These are phyloP conservation scores for Saksenaea vasiformis DNA, from an alignment of 371 early-diverging fungal species.

Conservation along the genomic window DNA sequence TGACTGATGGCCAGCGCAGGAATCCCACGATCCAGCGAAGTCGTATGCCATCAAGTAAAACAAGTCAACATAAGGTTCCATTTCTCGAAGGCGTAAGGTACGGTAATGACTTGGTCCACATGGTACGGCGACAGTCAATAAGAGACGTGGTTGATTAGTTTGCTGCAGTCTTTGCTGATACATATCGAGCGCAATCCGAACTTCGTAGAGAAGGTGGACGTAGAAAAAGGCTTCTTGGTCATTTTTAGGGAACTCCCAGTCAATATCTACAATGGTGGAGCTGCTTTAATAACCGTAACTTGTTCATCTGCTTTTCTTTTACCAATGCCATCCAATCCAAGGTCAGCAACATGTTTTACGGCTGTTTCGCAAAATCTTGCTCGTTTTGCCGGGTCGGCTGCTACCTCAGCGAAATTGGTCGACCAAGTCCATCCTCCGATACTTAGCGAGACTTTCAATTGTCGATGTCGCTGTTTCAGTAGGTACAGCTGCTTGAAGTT, in stretches of 20 bases:
- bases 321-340: slow-evolving; percentile 62
- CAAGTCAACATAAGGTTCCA: slow-evolving; percentile 67
- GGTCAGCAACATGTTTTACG: slow-evolving; percentile 58
- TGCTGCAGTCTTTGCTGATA: slow-evolving; percentile 42
- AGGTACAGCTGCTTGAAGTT: slow-evolving; percentile 82
- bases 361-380: slow-evolving; percentile 64
- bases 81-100: slow-evolving; percentile 58
- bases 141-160: slow-evolving; percentile 51
- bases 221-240: slow-evolving; percentile 76
- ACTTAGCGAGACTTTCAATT: slow-evolving; percentile 72
- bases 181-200: slow-evolving; percentile 66
- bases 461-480: slow-evolving; percentile 68
- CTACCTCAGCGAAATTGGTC: slow-evolving; percentile 79
- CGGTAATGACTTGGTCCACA: slow-evolving; percentile 65
- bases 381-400: slow-evolving; percentile 55
- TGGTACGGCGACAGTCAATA: slow-evolving; percentile 70
- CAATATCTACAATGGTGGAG: slow-evolving; percentile 52
- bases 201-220: slow-evolving; percentile 71
- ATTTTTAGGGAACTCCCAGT: slow-evolving; percentile 88
- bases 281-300: not conserved
- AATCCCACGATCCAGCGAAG: slow-evolving; percentile 77
- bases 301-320: slow-evolving; percentile 24
- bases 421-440: slow-evolving; percentile 93
- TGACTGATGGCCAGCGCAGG: slow-evolving; percentile 78
- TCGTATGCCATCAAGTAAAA: slow-evolving; percentile 87